Conservation (phyloP, 345 rosid genomes). For the Melaleuca alternifolia region DNA sequence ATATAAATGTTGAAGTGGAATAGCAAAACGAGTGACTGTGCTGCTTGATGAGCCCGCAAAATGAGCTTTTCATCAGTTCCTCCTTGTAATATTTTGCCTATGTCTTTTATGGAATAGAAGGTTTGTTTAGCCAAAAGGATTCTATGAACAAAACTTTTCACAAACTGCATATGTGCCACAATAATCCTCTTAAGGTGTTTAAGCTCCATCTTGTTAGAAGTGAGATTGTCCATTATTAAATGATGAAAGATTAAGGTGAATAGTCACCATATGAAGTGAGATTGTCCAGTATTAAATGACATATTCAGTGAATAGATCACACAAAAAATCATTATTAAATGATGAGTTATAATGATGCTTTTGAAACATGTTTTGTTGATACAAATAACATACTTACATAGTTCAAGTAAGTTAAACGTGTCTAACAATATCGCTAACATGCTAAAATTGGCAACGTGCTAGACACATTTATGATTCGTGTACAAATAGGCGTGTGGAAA, state of each 20-base stretch:
- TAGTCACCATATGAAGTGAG: too few relatives aligned
- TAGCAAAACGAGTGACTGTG: too few relatives aligned
- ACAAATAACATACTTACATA: background rate
- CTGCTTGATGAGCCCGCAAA: background rate
- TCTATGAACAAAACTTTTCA: background rate
- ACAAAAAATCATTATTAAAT: too few relatives aligned
- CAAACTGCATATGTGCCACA: background rate
- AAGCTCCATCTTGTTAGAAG: background rate
- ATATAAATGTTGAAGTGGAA: too few relatives aligned
- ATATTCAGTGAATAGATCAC: background rate
- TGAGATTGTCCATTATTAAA: too few relatives aligned
- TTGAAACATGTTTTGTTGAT: background rate
- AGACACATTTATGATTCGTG: background rate
- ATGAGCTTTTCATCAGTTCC: background rate
- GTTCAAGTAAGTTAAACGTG: background rate
- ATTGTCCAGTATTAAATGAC: too few relatives aligned
- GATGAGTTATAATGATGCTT: background rate
- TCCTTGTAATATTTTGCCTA: too few relatives aligned
- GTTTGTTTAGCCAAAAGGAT: background rate
- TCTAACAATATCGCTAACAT: background rate
- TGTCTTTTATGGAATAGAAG: too few relatives aligned
- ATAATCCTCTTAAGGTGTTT: background rate
- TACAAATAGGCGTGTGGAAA: background rate
- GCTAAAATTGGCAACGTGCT: background rate
- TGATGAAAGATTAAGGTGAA: too few relatives aligned